Percentiles rank a stretch among this genome's conserved stretches.
These are phyloP conservation scores for Phoenix roebelenii DNA, from an alignment of 176 grass and related monocot species.

Conservation along the genomic window DNA sequence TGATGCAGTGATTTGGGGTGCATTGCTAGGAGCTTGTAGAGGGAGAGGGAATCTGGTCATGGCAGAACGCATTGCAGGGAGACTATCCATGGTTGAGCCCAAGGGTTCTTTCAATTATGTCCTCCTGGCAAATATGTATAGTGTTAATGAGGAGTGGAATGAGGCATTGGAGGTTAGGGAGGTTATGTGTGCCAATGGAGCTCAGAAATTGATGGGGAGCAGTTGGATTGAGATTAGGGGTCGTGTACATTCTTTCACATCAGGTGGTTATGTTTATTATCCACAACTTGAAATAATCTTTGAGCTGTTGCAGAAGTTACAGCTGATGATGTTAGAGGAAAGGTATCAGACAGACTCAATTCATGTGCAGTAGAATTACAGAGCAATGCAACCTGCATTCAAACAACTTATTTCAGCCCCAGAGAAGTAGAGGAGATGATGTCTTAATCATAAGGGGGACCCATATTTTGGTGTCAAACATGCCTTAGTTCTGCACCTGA, in stretches of 20 bases:
- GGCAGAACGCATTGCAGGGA: constrained; percentile 4
- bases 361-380: too few species aligned
- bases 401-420: too few species aligned
- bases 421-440: too few species aligned
- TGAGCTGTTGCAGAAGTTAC: too few species aligned
- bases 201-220: constrained; percentile 19
- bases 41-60: neutral
- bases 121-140: constrained; percentile 21
- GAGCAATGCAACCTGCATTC: too few species aligned
- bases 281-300: too few species aligned
- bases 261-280: too few species aligned
- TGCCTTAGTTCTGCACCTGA: too few species aligned
- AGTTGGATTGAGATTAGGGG: constrained; percentile 32
- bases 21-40: constrained; percentile 18
- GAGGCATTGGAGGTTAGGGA: constrained; percentile 21
- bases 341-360: too few species aligned
- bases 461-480: too few species aligned
- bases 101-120: constrained; percentile 13
- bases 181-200: constrained; percentile 18
- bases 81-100: neutral
- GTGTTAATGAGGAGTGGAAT: constrained; percentile 26
- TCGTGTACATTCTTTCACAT: constrained; percentile 9
- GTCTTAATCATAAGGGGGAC: too few species aligned
- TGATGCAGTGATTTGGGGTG: constrained; percentile 6
- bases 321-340: too few species aligned